Evolutionary conservation across 1,284 basidiomycete genomes (phyloP).

Genomic region (Apiotrichum domesticum): DNA sequence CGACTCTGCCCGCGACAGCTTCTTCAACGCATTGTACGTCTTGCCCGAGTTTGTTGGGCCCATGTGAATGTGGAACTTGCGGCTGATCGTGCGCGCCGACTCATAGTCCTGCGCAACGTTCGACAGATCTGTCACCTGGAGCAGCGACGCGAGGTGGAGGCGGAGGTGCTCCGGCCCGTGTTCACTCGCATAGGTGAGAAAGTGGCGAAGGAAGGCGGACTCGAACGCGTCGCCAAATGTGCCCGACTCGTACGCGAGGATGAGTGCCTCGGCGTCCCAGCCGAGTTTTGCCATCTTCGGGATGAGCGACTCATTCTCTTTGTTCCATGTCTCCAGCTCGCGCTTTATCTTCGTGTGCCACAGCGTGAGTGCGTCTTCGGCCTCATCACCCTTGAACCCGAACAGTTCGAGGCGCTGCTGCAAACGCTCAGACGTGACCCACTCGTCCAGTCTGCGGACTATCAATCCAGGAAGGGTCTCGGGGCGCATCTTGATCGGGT

Average conservation of each 20-base stretch:
- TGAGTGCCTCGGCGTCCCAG: slow-evolving; percentile 26
- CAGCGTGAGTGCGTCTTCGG: background rate
- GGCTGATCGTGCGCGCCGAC: slow-evolving; percentile 52
- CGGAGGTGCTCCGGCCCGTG: slow-evolving; percentile 8
- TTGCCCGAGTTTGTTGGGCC: slow-evolving; percentile 98
- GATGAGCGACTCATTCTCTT: slow-evolving; percentile 6
- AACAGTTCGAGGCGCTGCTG: slow-evolving; percentile 21
- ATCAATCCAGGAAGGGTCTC: slow-evolving; percentile 12
- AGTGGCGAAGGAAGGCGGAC: slow-evolving; percentile 26
- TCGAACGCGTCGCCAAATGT: slow-evolving; percentile 24
- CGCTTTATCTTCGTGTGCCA: slow-evolving; percentile 2
- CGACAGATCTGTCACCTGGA: slow-evolving; percentile 43
- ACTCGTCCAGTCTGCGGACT: slow-evolving; percentile 26
- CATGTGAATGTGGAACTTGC: slow-evolving; percentile 89
- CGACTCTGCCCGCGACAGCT: slow-evolving; percentile 65
- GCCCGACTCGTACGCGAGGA: slow-evolving; percentile 25
- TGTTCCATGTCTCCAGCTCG: slow-evolving; percentile 3
- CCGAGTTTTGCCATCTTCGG: slow-evolving; percentile 14
- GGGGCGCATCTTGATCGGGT: background rate
- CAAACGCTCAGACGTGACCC: slow-evolving; percentile 21
- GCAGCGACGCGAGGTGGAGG: slow-evolving; percentile 35
- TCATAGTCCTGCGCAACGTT: slow-evolving; percentile 38
- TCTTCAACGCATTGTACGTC: slow-evolving; percentile 85
- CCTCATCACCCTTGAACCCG: slow-evolving; percentile 20
- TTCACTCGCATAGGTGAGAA: slow-evolving; percentile 15